These are phyloP conservation scores for Carex myosuroides DNA, from an alignment of 176 grass and related monocot genomes.

Conservation along the genomic window DNA sequence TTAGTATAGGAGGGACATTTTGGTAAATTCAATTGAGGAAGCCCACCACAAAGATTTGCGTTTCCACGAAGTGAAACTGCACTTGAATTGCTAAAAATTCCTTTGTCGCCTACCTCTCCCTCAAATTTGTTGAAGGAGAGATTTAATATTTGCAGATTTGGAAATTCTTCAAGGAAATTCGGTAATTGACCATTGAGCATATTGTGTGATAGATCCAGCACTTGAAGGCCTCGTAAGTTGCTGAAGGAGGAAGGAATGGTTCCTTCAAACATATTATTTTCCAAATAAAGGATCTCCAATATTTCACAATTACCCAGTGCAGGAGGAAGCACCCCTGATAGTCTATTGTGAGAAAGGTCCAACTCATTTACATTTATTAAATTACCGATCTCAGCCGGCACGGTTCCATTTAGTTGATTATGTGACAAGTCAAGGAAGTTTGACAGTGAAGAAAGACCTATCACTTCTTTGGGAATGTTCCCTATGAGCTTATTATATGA, in stretches of 20 bases:
- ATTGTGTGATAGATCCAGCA: slow-evolving; percentile 45
- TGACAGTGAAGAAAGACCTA: slow-evolving; percentile 26
- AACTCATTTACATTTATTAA: slow-evolving; percentile 26
- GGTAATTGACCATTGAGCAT: slow-evolving; percentile 35
- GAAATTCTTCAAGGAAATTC: slow-evolving; percentile 19
- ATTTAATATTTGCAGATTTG: slow-evolving; percentile 29
- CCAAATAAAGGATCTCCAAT: slow-evolving; percentile 36
- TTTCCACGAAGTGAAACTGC: slow-evolving; percentile 35
- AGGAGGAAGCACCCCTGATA: slow-evolving; percentile 34
- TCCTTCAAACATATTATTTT: slow-evolving; percentile 42
- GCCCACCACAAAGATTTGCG: slow-evolving; percentile 24
- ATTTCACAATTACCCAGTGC: slow-evolving; percentile 25
- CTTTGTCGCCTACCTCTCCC: slow-evolving; percentile 23
- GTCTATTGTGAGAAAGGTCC: slow-evolving; percentile 30
- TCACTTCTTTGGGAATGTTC: slow-evolving; percentile 29
- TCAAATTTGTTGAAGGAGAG: slow-evolving; percentile 48
- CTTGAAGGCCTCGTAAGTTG: slow-evolving; percentile 16
- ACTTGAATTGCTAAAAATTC: slow-evolving; percentile 33
- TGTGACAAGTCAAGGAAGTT: slow-evolving; percentile 37
- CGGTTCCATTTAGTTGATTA: slow-evolving; percentile 28
- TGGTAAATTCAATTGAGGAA: slow-evolving; percentile 12
- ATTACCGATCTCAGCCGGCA: slow-evolving; percentile 35
- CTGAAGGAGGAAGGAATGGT: slow-evolving; percentile 36
- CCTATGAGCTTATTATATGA: slow-evolving; percentile 38
- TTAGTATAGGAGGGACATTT: background rate